These are phyloP conservation scores for Boletellus emodensis DNA, from an alignment of 768 basidiomycete species.

Conservation along the genomic window DNA sequence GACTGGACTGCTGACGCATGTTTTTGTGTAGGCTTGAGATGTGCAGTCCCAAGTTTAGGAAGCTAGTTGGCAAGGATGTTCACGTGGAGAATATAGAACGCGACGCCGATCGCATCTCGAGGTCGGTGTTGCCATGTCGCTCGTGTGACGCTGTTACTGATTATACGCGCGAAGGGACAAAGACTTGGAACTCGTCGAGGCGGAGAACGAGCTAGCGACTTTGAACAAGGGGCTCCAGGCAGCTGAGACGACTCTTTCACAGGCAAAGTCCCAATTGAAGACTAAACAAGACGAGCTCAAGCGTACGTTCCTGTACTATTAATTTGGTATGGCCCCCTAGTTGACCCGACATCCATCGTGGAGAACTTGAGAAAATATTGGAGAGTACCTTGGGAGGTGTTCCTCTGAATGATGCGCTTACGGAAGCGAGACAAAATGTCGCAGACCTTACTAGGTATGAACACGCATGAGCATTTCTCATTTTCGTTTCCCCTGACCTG, in stretches of 20 bases:
- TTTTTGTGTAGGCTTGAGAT: conserved; percentile 52
- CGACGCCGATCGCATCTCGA: conserved; percentile 55
- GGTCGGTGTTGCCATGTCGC: conserved; percentile 41
- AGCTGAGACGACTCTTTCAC: conserved; percentile 58
- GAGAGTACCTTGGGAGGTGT: conserved; percentile 36
- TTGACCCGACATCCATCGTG: background rate
- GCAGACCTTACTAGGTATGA: conserved; percentile 20
- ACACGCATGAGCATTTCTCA: background rate
- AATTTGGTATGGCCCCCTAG: background rate
- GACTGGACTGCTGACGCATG: conserved; percentile 2
- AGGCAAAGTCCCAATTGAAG: conserved; percentile 56
- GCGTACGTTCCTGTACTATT: conserved; percentile 35
- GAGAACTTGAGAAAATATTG: conserved; percentile 42
- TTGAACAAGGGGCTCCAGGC: conserved; percentile 59
- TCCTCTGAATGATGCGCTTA: conserved; percentile 47
- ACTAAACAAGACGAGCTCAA: conserved; percentile 60
- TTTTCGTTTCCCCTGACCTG: background rate
- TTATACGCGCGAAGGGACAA: conserved; percentile 48
- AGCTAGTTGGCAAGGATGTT: conserved; percentile 59
- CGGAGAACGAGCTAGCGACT: conserved; percentile 30
- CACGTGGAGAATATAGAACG: conserved; percentile 66
- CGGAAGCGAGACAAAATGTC: conserved; percentile 28
- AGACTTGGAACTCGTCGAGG: conserved; percentile 52
- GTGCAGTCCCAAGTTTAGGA: conserved; percentile 57
- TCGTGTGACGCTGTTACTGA: background rate